phyloP scores from a whole-genome alignment of 257 asterid genomes.

The Haberlea rhodopensis region DNA sequence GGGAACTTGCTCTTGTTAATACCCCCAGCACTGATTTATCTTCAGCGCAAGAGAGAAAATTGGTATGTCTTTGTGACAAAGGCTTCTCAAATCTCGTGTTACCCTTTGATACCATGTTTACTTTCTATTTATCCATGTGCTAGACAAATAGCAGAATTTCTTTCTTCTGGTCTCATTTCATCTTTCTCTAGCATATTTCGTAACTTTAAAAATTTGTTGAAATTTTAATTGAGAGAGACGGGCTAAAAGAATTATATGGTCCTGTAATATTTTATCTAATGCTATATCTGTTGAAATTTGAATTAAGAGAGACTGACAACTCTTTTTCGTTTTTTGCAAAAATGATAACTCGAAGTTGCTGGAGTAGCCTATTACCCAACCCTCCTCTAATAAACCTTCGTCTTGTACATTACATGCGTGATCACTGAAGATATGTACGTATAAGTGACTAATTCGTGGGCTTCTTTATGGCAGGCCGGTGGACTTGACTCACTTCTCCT shows the following conservation, averaged over 20 bases:
- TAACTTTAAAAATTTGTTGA: not conserved
- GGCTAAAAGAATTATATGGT: not conserved
- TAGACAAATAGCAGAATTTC: too few species aligned
- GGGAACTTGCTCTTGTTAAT: slow-evolving; percentile 96
- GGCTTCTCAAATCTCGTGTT: not conserved
- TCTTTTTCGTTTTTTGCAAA: not conserved
- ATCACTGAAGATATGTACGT: not conserved
- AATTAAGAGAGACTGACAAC: too few species aligned
- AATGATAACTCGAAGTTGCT: not conserved
- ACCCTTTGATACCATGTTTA: not conserved
- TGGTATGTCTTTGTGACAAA: slow-evolving; percentile 48
- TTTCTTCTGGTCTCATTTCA: too few species aligned
- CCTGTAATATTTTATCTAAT: not conserved
- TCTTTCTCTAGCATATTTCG: not conserved
- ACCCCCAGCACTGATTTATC: slow-evolving; percentile 85
- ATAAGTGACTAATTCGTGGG: slow-evolving; percentile 3
- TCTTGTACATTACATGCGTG: not conserved
- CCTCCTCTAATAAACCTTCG: not conserved
- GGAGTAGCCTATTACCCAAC: not conserved
- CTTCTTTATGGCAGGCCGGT: slow-evolving; percentile 63
- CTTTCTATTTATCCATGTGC: slow-evolving; percentile 9
- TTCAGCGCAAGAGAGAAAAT: slow-evolving; percentile 77
- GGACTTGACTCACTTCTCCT: slow-evolving; percentile 91
- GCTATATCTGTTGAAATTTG: too few species aligned
- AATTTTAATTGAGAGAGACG: not conserved